Evolutionary conservation across 805 yeast species (phyloP), one percentile per base, ranked within the genome.

Genomic region (Wickerhamomyces silvicola): DNA sequence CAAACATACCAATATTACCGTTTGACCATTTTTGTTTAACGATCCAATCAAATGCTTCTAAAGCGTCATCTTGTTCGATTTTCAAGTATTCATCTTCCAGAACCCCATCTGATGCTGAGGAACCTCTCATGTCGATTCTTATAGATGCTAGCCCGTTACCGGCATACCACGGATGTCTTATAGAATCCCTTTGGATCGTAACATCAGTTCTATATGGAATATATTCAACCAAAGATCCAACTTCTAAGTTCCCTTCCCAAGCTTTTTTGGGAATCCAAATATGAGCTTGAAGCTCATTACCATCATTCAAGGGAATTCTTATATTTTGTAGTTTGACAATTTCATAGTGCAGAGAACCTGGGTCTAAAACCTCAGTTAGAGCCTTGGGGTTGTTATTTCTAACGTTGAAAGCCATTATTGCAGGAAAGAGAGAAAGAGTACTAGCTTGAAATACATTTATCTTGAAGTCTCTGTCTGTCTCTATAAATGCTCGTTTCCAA

Each of bases 41-140:
- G 12, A 66, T 59, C 69, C 69, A 66, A 37, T 65, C 68, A 31
- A 66, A 64, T 2, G 58, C 54, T 24, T 62, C 67, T 10, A 64
- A 39, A 5, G 64, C 60, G 43, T 66, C 72, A 23, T 63, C 63
- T 42, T 67, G 73, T 38, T 66, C 72, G 37, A 58, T 62, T 31
- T 48, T 38, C 18, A 67, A 41, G 35, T 66, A 66, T 43, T 66
- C 72, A 41, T 66, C 72, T 9, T 41, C 28, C 10, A 67, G 31
- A 5, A 58, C 48, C 12, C 59, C 70, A 38, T 59, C 72, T 1
- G 72, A 66, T 25, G 64, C 62, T 17, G 68, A 58, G 7, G 60
- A 37, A 22, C 72, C 72, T 42, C 72, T 56, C 69, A 66, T 66
- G 37, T 66, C 72, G 14, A 66, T 60, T 44, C 72, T 45, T 35